Evolutionary conservation across 2,329 filamentous ascomycete species (phyloP).

Genomic region (Clarireedia hainanense): DNA sequence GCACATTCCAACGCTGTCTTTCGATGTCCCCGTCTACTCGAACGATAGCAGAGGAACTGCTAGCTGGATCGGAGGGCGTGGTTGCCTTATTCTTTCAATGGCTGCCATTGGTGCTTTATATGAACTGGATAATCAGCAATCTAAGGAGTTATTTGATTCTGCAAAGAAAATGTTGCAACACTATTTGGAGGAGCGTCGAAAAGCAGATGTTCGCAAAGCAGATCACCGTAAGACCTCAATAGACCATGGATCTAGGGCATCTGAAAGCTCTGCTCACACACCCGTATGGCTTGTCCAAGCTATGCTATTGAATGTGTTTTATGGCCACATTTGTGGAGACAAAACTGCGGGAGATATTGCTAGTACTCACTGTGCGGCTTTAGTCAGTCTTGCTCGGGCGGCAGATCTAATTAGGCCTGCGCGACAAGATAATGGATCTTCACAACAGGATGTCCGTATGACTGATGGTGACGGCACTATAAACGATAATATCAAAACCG

Average conservation of each 20-base stretch:
- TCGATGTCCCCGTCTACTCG: conserved; percentile 67
- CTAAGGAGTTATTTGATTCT: conserved; percentile 81
- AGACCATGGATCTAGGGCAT: conserved; percentile 39
- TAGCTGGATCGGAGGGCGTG: conserved; percentile 65
- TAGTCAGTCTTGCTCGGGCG: conserved; percentile 84
- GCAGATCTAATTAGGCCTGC: conserved; percentile 62
- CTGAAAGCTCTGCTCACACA: conserved; percentile 61
- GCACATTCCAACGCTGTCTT: conserved; percentile 84
- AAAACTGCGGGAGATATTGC: conserved; percentile 87
- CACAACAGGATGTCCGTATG: conserved; percentile 36
- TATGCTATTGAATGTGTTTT: conserved; percentile 93
- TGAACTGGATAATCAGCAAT: conserved; percentile 72
- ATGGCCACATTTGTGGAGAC: conserved; percentile 90
- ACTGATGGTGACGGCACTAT: conserved; percentile 48
- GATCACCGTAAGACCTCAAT: conserved; percentile 46
- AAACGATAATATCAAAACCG: conserved; percentile 36
- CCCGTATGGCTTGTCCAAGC: conserved; percentile 94
- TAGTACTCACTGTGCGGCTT: conserved; percentile 80
- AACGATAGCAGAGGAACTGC: conserved; percentile 52
- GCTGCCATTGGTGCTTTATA: conserved; percentile 79
- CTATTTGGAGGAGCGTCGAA: conserved; percentile 85
- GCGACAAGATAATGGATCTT: conserved; percentile 12
- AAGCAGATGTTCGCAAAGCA: conserved; percentile 67
- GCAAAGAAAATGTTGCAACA: conserved; percentile 93
- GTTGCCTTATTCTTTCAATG: conserved; percentile 82